Base-by-base conservation (phyloP, 192 early-diverging fungal genomes). In the Rhizoclosmatium sp. region DNA sequence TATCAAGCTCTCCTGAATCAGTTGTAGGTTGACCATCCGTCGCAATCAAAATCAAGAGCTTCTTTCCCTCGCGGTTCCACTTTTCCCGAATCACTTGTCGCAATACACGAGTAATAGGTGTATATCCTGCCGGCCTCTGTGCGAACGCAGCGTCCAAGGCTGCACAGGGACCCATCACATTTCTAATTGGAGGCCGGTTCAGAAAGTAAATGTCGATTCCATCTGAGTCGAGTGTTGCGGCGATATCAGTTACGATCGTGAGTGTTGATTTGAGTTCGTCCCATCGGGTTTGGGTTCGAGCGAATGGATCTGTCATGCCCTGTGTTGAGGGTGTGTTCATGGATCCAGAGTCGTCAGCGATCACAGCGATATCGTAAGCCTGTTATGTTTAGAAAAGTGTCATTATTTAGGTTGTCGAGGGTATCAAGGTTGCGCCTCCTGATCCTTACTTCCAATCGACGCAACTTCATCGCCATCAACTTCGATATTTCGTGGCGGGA, bases 161-260 rank as follows among this genome's bases (percentile, higher is more conserved):
- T 16, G 47, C 23, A 14, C 49, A 59, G 5, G 21, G 47, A 23
- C 49, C 47, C 14, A 23, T 72, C 5, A 72, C 68, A 14, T 58
- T 58, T 21, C 65, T 4, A 10, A 78, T 12, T 2, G 65, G 62
- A 0, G 76, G 68, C 0, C 76, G 42, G 67, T 78, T 78, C 2
- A 78, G 76, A 54, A 78, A 78, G 48, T 78, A 78, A 3, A 78
- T 41, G 40, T 78, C 76, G 16, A 78, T 56, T 7, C 76, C 76
- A 23, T 78, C 76, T 16, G 41, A 12, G 68, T 78, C 76, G 49
- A 78, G 68, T 4, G 54, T 58, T 7, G 65, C 41, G 19, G 21
- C 76, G 21, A 78, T 78, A 4, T 78, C 76, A 9, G 68, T 58
- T 9, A 74, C 66, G 21, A 47, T 58, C 14, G 31, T 14, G 49